Base-by-base conservation (phyloP, 164 flowering plant genomes). In the Aristolochia californica region DNA sequence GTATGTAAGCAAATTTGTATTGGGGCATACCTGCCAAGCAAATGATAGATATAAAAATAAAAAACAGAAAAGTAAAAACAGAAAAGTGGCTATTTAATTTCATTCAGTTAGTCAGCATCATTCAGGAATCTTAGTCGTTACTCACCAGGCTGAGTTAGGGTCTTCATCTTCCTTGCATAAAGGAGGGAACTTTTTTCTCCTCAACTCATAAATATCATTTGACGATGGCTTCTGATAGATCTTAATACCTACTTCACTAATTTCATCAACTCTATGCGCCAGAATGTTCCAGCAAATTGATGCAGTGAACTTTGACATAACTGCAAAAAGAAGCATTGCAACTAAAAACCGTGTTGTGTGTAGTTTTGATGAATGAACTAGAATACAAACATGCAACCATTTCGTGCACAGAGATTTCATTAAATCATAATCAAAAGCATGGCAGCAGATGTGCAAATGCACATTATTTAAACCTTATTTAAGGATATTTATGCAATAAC, bases 141-240 rank as follows among this genome's bases (percentile, higher is more conserved):
- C 79, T 71, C 71, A 89, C 97, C 99, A 93, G 70, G 95, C 85
- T 65, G 91, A 87, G 77, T 93, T 96, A 48, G 97, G 90, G 44
- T 89, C 87, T 74, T 93, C 97, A 60, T 74, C 74, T 72, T 85
- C 95, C 65, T 79, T 79, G 81, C 99, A 93, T 15, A 93, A 25
- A 56, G 94, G 91, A 66, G 97, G 95, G 64, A 51, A 67, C 62
- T 81, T 89, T 77, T 75, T 85, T 76, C 97, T 83, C 62, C 99
- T 78, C 68, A 85, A 65, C 59, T 80, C 81, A 65, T 85, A 93
- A 58, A 87, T 83, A 60, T 78, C 87, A 71, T 89, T 89, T 24
- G 87, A 74, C 26, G 88, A 85, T 50, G 99, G 97, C 71, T 87
- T 93, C 72, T 87, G 99, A 73, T 87, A 93, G 62, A 93, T 80